phyloP scores from a whole-genome alignment of 169 alveolate species.

The Eimeria praecox region DNA sequence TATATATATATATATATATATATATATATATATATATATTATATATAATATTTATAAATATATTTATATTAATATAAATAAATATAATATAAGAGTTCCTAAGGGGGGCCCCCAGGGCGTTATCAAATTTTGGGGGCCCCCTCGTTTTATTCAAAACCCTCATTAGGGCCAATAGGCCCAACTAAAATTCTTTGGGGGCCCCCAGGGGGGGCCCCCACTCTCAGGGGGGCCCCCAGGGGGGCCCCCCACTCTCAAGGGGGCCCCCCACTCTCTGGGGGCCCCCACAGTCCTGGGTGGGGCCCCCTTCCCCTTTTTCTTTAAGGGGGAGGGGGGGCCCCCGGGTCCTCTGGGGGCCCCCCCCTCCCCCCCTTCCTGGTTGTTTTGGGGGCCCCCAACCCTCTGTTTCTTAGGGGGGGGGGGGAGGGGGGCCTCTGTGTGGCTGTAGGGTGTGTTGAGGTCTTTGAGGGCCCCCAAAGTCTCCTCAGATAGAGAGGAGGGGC shows the following conservation, averaged over 20 bases:
- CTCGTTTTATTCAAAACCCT: too few species aligned
- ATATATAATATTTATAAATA: not conserved
- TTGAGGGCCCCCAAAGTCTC: not conserved
- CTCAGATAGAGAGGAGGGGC: not conserved
- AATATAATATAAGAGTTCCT: too few species aligned
- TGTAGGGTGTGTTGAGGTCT: not conserved
- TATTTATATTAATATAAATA: not conserved
- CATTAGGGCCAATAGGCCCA: too few species aligned
- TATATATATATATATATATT: not conserved
- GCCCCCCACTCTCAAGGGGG: not conserved
- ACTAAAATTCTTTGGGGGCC: not conserved
- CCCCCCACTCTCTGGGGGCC: too few species aligned
- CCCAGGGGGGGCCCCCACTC: not conserved
- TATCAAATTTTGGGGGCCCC: not conserved
- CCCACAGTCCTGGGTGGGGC: too few species aligned
- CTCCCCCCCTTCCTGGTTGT: not conserved
- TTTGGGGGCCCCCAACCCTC: not conserved
- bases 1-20: not conserved
- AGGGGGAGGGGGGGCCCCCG: not conserved
- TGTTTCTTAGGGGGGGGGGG: too few species aligned
- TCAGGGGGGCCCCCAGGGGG: not conserved
- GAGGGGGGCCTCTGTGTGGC: too few species aligned
- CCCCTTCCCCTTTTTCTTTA: too few species aligned
- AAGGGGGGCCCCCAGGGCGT: too few species aligned
- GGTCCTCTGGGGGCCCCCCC: not conserved